phyloP scores from a whole-genome alignment of 2,329 filamentous ascomycete species.

The Colletotrichum endophyticum region DNA sequence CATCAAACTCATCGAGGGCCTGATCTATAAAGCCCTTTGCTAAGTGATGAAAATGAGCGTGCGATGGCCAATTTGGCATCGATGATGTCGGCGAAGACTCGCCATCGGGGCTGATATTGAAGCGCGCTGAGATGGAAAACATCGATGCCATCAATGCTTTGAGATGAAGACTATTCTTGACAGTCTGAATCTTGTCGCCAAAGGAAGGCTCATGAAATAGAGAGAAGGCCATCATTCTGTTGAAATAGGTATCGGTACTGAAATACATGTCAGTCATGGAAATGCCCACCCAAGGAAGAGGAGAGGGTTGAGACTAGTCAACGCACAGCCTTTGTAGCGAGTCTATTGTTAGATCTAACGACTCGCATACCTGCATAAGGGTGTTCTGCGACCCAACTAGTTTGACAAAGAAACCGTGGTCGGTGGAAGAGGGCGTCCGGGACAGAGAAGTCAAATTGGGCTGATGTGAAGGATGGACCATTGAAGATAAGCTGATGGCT shows the following conservation, averaged over 20 bases:
- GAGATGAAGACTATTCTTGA: neutral
- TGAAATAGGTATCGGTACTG: neutral
- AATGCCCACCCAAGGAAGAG: neutral
- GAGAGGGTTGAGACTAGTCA: neutral
- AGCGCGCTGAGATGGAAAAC: neutral
- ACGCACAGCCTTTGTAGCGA: neutral
- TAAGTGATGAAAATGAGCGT: neutral
- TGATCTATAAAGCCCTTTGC: neutral
- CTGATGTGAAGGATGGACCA: neutral
- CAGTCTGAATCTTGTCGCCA: neutral
- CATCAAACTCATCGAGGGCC: neutral
- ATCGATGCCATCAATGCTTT: neutral
- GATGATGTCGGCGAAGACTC: neutral
- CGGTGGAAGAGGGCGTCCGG: neutral
- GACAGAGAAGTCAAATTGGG: fast-evolving
- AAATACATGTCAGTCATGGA: neutral
- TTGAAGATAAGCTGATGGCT: neutral
- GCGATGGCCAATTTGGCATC: neutral
- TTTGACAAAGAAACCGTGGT: neutral
- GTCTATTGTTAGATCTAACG: neutral
- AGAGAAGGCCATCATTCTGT: neutral
- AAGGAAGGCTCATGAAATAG: neutral
- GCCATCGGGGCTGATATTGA: neutral
- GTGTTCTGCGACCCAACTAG: neutral
- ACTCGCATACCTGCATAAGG: neutral